Evolutionary conservation across 176 grass and related monocot species (phyloP).

Genomic region (Aegilops tauschii): DNA sequence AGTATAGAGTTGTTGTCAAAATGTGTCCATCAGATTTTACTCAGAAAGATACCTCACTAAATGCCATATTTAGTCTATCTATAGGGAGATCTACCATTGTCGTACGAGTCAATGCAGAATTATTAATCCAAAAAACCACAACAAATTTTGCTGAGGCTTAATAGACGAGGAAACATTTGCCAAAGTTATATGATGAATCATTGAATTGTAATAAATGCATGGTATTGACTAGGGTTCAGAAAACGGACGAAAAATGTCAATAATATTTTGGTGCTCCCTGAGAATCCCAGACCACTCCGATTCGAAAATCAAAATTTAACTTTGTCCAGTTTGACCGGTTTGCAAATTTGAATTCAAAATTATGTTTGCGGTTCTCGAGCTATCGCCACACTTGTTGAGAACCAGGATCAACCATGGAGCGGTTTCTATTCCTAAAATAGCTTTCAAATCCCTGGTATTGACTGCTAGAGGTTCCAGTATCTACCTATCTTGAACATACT

Average conservation of each 20-base stretch:
- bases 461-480: background rate
- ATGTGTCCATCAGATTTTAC: background rate
- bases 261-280: background rate
- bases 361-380: background rate
- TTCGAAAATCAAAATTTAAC: background rate
- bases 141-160: background rate
- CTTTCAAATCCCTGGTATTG: background rate
- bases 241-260: background rate
- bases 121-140: slow-evolving; percentile 29
- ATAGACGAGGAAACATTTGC: slow-evolving; percentile 13
- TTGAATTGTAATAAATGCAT: background rate
- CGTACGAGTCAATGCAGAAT: background rate
- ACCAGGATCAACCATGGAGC: background rate
- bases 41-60: background rate
- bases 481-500: background rate
- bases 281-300: background rate
- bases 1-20: background rate
- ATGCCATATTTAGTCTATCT: slow-evolving; percentile 1
- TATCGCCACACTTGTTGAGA: background rate
- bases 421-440: background rate
- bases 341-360: background rate
- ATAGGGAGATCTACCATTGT: background rate
- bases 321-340: background rate
- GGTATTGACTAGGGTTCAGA: background rate
- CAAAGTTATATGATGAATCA: background rate